phyloP scores from a whole-genome alignment of 805 yeast species.

The Dipodascus geniculatus region DNA sequence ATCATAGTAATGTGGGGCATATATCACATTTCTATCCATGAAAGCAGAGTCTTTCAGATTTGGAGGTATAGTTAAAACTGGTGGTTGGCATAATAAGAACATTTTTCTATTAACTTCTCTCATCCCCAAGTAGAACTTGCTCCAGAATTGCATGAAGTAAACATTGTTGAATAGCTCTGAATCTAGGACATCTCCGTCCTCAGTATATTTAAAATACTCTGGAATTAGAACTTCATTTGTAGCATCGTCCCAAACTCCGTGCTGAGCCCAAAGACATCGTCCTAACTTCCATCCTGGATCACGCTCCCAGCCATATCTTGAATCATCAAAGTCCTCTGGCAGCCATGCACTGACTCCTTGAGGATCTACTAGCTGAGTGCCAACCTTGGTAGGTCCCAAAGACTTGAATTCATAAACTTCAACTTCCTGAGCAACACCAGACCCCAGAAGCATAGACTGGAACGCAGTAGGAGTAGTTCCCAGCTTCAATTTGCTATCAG shows the following conservation, averaged over 20 bases:
- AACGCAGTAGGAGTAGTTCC: conserved; percentile 74
- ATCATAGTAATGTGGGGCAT: conserved; percentile 87
- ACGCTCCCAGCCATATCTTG: conserved; percentile 59
- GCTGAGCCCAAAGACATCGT: conserved; percentile 64
- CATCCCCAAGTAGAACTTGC: conserved; percentile 32
- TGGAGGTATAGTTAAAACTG: conserved; percentile 73
- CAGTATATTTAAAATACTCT: conserved; percentile 34
- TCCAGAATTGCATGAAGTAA: conserved; percentile 54
- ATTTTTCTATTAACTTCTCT: conserved; percentile 28
- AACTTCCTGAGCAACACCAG: conserved; percentile 58
- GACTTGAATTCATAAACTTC: conserved; percentile 57
- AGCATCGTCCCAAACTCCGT: conserved; percentile 56
- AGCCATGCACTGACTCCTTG: conserved; percentile 61
- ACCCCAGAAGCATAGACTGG: conserved; percentile 59
- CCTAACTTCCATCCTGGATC: conserved; percentile 55
- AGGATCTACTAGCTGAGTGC: conserved; percentile 48
- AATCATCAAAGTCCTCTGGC: conserved; percentile 32
- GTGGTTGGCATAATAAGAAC: conserved; percentile 64
- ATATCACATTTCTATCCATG: conserved; percentile 53
- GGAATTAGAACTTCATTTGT: conserved; percentile 31
- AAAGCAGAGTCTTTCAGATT: conserved; percentile 30
- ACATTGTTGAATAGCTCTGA: conserved; percentile 35
- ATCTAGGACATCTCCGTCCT: conserved; percentile 12
- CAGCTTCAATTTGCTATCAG: conserved; percentile 48
- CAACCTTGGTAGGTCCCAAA: conserved; percentile 63